phyloP scores from a whole-genome alignment of 2,329 filamentous ascomycete genomes.

The Aspergillus hiratsukae region DNA sequence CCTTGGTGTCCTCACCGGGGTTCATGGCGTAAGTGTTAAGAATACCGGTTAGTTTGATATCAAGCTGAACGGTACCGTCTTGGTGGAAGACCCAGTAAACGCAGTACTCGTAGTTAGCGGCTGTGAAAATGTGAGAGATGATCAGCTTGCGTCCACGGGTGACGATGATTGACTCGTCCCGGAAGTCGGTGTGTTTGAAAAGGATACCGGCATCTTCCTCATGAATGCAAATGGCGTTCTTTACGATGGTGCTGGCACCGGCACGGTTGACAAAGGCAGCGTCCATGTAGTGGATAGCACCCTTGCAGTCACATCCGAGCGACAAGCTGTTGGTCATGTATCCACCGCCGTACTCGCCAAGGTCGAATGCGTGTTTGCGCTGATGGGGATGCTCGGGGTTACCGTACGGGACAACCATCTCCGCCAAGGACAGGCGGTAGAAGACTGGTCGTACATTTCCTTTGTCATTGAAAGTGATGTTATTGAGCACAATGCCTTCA shows the following conservation, averaged over 20 bases:
- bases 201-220: slow-evolving; percentile 89
- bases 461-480: slow-evolving; percentile 86
- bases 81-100: slow-evolving; percentile 88
- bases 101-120: slow-evolving; percentile 93
- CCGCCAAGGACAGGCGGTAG: slow-evolving; percentile 81
- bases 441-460: slow-evolving; percentile 73
- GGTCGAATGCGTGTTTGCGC: slow-evolving; percentile 45
- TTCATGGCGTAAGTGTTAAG: slow-evolving; percentile 85
- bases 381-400: slow-evolving; percentile 48
- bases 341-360: slow-evolving; percentile 46
- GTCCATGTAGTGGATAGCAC: slow-evolving; percentile 83
- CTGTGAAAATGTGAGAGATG: slow-evolving; percentile 88
- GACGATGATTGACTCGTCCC: slow-evolving; percentile 80
- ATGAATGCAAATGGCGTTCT: slow-evolving; percentile 93
- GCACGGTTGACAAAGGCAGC: slow-evolving; percentile 75
- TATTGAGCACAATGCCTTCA: slow-evolving; percentile 84
- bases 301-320: slow-evolving; percentile 42
- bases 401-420: slow-evolving; percentile 63
- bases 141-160: slow-evolving; percentile 82
- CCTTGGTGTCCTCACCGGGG: slow-evolving; percentile 72
- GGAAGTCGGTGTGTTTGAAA: slow-evolving; percentile 93
- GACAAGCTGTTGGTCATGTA: slow-evolving; percentile 48
- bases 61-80: slow-evolving; percentile 85
- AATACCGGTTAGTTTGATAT: slow-evolving; percentile 88
- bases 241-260: slow-evolving; percentile 73